Conservation (phyloP, 139 green algal species). For the Penium margaritaceum region DNA sequence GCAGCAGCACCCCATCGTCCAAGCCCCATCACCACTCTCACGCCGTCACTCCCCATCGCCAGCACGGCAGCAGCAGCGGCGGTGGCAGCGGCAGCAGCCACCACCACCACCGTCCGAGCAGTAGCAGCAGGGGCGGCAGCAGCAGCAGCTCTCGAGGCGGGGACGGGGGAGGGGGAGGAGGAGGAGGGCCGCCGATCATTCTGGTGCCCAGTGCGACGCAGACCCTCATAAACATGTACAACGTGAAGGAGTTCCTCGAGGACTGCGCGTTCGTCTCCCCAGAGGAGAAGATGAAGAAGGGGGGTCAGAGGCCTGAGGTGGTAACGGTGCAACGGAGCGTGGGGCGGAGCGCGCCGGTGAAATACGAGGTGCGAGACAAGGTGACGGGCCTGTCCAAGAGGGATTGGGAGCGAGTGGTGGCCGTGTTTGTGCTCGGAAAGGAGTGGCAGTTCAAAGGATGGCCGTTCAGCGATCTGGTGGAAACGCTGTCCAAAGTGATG, state of each 20-base stretch:
- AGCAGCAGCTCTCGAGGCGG: not conserved
- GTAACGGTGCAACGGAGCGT: slow-evolving; percentile 48
- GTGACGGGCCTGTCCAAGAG: slow-evolving; percentile 6
- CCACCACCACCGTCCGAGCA: not conserved
- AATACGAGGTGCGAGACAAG: slow-evolving; percentile 55
- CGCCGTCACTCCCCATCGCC: too few species aligned
- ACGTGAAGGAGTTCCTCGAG: slow-evolving; percentile 56
- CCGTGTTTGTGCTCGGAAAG: slow-evolving; percentile 61
- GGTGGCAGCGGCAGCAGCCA: too few species aligned
- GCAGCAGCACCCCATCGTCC: too few species aligned
- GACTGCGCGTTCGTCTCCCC: slow-evolving; percentile 46
- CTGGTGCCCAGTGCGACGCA: slow-evolving; percentile 56
- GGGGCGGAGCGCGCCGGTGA: slow-evolving; percentile 49
- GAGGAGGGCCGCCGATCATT: slow-evolving; percentile 62
- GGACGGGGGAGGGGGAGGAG: too few species aligned
- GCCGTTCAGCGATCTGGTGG: slow-evolving; percentile 44
- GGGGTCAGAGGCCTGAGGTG: slow-evolving; percentile 15
- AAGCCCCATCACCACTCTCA: too few species aligned
- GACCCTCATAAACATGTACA: slow-evolving; percentile 64
- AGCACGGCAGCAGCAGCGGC: too few species aligned
- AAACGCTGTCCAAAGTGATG: slow-evolving; percentile 35
- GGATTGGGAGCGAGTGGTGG: slow-evolving; percentile 62
- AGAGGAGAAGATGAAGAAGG: slow-evolving; percentile 33
- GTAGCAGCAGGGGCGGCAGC: not conserved
- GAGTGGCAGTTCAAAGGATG: slow-evolving; percentile 69